phyloP scores from a whole-genome alignment of 345 rosid species.

The Isatis tinctoria region DNA sequence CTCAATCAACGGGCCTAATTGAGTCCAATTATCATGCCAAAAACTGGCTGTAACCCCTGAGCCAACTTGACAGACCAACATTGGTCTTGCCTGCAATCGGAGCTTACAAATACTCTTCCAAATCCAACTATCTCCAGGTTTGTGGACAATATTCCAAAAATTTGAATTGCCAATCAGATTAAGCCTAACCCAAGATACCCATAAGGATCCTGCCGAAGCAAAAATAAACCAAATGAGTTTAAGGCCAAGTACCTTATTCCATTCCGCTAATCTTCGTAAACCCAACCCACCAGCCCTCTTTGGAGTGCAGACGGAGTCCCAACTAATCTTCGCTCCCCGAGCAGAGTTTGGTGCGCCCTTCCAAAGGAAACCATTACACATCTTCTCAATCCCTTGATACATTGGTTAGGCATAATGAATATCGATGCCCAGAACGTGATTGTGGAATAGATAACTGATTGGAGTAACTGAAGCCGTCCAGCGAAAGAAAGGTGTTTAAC shows the following conservation, averaged over 20 bases:
- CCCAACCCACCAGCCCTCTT: background rate
- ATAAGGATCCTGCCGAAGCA: background rate
- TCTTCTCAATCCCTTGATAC: background rate
- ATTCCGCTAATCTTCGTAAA: background rate
- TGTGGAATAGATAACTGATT: background rate
- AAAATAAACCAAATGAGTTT: background rate
- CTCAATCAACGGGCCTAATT: fast-evolving
- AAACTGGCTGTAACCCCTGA: background rate
- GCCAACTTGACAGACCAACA: background rate
- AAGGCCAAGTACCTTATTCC: background rate
- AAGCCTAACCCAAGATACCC: background rate
- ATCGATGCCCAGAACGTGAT: too few relatives aligned
- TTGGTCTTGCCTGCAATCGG: fast-evolving
- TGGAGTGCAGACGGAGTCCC: background rate
- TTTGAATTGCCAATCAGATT: background rate
- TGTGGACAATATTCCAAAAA: background rate
- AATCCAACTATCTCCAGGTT: background rate
- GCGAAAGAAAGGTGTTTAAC: background rate
- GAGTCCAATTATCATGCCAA: background rate
- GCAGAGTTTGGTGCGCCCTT: background rate
- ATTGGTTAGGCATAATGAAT: background rate
- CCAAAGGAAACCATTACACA: background rate
- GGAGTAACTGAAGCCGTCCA: background rate
- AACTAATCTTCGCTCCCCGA: background rate
- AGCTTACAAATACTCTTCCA: background rate